phyloP scores from a whole-genome alignment of 331 rosid species.

The Prunus yedoensis region DNA sequence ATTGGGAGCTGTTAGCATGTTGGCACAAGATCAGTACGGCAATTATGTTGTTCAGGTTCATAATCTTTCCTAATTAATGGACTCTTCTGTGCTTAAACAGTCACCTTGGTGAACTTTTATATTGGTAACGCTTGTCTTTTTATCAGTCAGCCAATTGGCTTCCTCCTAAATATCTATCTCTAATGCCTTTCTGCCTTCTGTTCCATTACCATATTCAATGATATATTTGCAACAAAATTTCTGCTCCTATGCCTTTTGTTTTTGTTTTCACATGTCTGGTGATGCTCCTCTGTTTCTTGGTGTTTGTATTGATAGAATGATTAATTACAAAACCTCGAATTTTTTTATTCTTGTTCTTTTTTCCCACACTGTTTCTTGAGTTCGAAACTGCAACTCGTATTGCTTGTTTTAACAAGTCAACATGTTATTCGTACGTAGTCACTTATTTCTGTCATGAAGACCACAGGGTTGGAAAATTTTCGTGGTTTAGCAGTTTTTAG shows the following conservation, averaged over 20 bases:
- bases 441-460: not conserved
- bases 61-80: conserved; percentile 17
- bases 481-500: not conserved
- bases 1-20: conserved; percentile 87
- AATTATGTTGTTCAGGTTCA: conserved; percentile 96
- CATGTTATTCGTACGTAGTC: not conserved
- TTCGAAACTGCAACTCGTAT: not conserved
- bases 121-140: not conserved
- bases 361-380: not conserved
- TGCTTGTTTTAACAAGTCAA: not conserved
- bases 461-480: not conserved
- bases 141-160: not conserved
- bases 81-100: not conserved
- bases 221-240: not conserved
- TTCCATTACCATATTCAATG: not conserved
- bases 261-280: not conserved
- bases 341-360: not conserved
- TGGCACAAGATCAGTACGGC: conserved; percentile 98
- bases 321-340: not conserved
- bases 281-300: not conserved
- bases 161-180: not conserved
- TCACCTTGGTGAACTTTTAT: not conserved
- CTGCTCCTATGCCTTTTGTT: not conserved
- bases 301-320: not conserved
- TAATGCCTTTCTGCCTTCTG: not conserved